Evolutionary conservation across 805 yeast species (phyloP), one percentile per base, ranked within the genome.

Genomic region (Aciculoconidium aculeatum): DNA sequence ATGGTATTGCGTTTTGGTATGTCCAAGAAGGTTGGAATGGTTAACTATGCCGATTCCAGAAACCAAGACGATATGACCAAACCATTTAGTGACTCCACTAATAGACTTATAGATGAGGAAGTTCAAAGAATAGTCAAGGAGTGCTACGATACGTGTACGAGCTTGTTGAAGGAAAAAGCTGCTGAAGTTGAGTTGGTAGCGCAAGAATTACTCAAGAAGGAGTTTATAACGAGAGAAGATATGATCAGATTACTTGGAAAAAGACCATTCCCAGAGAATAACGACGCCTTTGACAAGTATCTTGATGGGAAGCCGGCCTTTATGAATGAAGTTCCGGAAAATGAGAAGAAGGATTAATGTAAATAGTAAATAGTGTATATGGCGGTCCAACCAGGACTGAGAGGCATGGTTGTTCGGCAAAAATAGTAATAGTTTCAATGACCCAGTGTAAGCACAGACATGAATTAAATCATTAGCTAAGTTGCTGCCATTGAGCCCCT

Each of bases 1-100:
- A 92, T 92, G 98, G 95, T 94, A 14, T 73, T 90, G 25, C 75
- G 78, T 39, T 72, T 86, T 47, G 99, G 99, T 31, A 92, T 92
- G 98, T 78, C 90, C 4, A 55, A 69, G 15, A 79, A 80, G 51
- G 70, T 92, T 23, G 98, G 98, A n/a, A 77, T 81, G 51, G 77
- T 87, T 31, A 72, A 76, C 26, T 70, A 70, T 40, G 83, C 77
- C 47, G 94, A 83, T 43, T 75, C 77, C 39, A 79, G 69, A 36
- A 70, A 72, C 43, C 79, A 80, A 17, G 72, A 69, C 37, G 77
- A 77, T 39, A 67, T 78, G 43, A 79, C 85, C 28, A 90, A 88
- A 58, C 94, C 95, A 19, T 94, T 77, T 53, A 81, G 94, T 44
- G 96, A 88, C 40, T 80, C 76, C 37, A 90, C 96, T 1, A 90